Conservation (phyloP, 768 basidiomycete species). For the Termitomyces sp. region DNA sequence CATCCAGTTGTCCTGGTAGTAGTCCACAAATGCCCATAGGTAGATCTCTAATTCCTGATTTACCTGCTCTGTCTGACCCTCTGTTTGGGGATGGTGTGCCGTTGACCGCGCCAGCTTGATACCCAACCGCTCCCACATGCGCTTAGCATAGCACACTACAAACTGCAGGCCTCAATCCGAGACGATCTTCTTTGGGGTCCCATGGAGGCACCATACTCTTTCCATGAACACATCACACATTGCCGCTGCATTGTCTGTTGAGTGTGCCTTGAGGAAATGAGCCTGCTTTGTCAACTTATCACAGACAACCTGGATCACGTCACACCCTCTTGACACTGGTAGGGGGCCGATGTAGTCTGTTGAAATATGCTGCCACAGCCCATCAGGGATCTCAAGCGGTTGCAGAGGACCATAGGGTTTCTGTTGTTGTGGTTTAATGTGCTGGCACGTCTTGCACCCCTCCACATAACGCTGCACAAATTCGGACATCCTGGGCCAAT, state of each 20-base stretch:
- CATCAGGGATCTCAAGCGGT: not conserved
- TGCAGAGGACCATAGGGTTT: not conserved
- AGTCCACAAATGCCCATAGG: not conserved
- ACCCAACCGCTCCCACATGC: not conserved
- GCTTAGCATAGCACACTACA: not conserved
- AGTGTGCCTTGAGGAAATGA: not conserved
- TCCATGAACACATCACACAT: not conserved
- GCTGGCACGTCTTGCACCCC: not conserved
- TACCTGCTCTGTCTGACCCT: no score
- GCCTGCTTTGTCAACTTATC: not conserved
- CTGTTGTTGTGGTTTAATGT: not conserved
- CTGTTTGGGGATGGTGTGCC: no score
- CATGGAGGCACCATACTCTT: not conserved
- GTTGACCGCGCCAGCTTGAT: no score
- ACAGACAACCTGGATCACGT: no score
- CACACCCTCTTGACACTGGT: no score
- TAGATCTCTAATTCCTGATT: no score
- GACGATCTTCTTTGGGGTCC: not conserved
- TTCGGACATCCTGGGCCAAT: slow-evolving; percentile 20
- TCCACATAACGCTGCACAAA: slow-evolving; percentile 18
- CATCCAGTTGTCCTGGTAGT: not conserved
- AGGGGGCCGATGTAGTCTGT: no score
- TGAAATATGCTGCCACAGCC: not conserved
- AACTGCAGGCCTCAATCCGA: not conserved
- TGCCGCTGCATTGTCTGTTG: not conserved